Base-by-base conservation (phyloP, 1,284 basidiomycete genomes). In the Pisolithus thermaeus region DNA sequence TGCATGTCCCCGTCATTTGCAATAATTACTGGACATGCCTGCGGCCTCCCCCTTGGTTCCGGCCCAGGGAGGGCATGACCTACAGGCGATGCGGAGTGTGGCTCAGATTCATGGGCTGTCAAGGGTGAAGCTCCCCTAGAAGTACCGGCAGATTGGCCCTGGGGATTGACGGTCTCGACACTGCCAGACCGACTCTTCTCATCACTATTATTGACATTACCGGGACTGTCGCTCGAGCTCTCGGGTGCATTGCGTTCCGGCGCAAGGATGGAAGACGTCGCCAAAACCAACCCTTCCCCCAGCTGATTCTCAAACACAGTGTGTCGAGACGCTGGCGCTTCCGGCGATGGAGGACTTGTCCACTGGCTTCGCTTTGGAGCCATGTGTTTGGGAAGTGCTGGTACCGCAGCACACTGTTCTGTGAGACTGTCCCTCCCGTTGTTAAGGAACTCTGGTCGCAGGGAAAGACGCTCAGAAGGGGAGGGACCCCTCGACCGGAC, bases 301-400 rank as follows among this genome's bases (percentile, higher is more conserved):
- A 90, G 73, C 49, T 81, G 74, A 55, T 74, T 77, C 62, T 87
- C 83, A 59, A 85, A 90, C 28, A 81, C 70, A 3, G 74, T 75
- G 45, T 78, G 84, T 59, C 80, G 84, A n/a, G 76, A 76, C 14
- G 78, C 73, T 0, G 87, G 73, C 1, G 87, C 88, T 59, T 85
- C 84, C 1, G 82, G 79, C 4, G 87, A 85, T n/a, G 87, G 87
- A 8, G 87, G 87, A 58, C 85, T 89, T 0, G 87, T 90, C 87
- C 87, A 90, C 64, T 85, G 84, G 28, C 76, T 71, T 32, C 87
- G 79, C 61, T 77, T 83, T 1, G 87, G 84, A 14, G 84, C 87
- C 87, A 90, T 90, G 58, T 90, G 85, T 52, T 84, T 82, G 3
- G 80, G 80, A 37, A 77, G 75, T 22, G 77, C 68, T 23, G 73